These are phyloP conservation scores for Pyrenochaeta sp. DNA, from an alignment of 2,329 filamentous ascomycete genomes.

Conservation along the genomic window DNA sequence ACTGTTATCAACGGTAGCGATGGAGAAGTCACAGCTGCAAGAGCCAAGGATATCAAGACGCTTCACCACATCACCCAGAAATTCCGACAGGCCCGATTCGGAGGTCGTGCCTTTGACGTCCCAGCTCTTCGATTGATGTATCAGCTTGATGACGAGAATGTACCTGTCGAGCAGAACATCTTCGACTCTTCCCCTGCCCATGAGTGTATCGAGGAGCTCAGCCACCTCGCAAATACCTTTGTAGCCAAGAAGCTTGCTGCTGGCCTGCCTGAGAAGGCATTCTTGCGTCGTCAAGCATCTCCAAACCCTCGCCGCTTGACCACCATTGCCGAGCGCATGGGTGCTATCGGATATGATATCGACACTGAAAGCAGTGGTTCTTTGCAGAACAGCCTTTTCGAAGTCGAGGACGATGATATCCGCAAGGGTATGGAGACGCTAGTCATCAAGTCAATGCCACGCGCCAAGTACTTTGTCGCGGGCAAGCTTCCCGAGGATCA, in stretches of 20 bases:
- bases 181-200: slow-evolving; percentile 90
- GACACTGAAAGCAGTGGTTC: slow-evolving; percentile 89
- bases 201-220: slow-evolving; percentile 93
- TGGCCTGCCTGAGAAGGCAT: slow-evolving; percentile 87
- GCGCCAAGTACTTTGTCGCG: slow-evolving; percentile 92
- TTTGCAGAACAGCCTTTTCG: slow-evolving; percentile 93
- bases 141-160: slow-evolving; percentile 96
- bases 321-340: slow-evolving; percentile 93
- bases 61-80: slow-evolving; percentile 84
- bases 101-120: slow-evolving; percentile 78
- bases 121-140: slow-evolving; percentile 88
- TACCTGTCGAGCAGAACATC: slow-evolving; percentile 94
- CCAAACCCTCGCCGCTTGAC: slow-evolving; percentile 89
- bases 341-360: slow-evolving; percentile 85
- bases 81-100: slow-evolving; percentile 87
- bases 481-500: slow-evolving; percentile 79
- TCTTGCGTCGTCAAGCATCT: slow-evolving; percentile 84
- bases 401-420: slow-evolving; percentile 84
- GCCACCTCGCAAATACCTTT: slow-evolving; percentile 89
- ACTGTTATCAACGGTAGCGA: slow-evolving; percentile 74
- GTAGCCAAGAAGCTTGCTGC: slow-evolving; percentile 84
- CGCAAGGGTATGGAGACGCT: slow-evolving; percentile 98
- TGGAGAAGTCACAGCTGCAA: slow-evolving; percentile 70
- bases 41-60: slow-evolving; percentile 79
- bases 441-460: slow-evolving; percentile 92